Evolutionary conservation across 2,329 filamentous ascomycete genomes (phyloP), one percentile per base, ranked within the genome.

Genomic region (Penicillium sp.): DNA sequence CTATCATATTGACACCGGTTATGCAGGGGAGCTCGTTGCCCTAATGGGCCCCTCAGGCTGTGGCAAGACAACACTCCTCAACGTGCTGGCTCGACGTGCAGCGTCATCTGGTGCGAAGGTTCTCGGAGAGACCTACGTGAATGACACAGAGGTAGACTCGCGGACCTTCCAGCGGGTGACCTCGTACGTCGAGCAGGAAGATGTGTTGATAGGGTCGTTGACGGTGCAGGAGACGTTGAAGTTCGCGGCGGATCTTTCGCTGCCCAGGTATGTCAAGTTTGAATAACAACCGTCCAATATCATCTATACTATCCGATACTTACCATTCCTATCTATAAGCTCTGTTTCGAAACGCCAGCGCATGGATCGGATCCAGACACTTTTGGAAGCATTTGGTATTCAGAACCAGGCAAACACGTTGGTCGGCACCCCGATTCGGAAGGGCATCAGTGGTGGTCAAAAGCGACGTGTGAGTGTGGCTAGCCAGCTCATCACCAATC

Each of bases 101-200:
- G 76, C 77, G 12, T 77, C 79, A 0, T 78, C 83, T 1, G 81
- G 81, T 3, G 78, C 84, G 2, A 78, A 78, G 6, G 78, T 83
- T 7, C 70, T 80, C 30, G 83, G 84, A 16, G 70, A 77, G 3
- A 77, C 85, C 14, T 78, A 82, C 53, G 79, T 90, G 61, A 91
- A 94, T 70, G 88, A 88, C 30, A 69, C 67, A 2, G 66, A 73
- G 4, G 74, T 85, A 4, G 79, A 84, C 1, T 73, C 78, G 8
- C 70, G 77, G 8, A 76, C 77, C 0, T 88, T 93, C 62, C 83
- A 84, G 17, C 79, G 83, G 45, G 79, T 93, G 47, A 88, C 84
- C 52, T 85, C 85, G 44, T 95, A 91, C 67, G 91, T 95, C 22
- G 91, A 96, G 76, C 91, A 96, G 71, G 90, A 95, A 61, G 91